Evolutionary conservation across 371 early-diverging fungal genomes (phyloP).

Genomic region (Mucor sp.): DNA sequence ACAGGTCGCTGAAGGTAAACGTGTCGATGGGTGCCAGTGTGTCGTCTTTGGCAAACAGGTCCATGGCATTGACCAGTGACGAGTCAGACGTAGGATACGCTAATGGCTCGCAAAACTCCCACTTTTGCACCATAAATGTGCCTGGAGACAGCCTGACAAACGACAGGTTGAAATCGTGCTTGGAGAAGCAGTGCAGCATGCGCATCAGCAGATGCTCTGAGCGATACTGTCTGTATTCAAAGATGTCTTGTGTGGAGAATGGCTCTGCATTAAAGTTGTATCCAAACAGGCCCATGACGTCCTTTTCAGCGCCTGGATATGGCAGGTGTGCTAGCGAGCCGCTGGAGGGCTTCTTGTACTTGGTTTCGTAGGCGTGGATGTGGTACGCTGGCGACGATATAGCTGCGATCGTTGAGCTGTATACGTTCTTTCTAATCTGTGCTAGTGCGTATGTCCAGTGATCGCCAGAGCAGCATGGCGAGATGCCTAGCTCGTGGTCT

Average conservation of each 20-base stretch:
- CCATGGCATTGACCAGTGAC: background rate
- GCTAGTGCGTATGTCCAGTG: slow-evolving; percentile 19
- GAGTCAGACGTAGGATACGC: background rate
- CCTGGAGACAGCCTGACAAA: slow-evolving; percentile 30
- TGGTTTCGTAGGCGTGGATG: background rate
- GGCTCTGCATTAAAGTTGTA: slow-evolving; percentile 14
- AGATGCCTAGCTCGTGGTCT: background rate
- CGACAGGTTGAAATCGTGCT: slow-evolving; percentile 5
- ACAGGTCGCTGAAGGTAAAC: slow-evolving; percentile 12
- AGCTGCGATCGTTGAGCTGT: background rate
- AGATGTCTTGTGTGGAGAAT: slow-evolving; percentile 3
- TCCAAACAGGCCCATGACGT: background rate
- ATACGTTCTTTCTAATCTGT: slow-evolving; percentile 8
- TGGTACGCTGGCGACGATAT: slow-evolving; percentile 4
- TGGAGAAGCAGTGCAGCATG: slow-evolving; percentile 14
- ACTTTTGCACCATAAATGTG: slow-evolving; percentile 34
- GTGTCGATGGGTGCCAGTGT: slow-evolving; percentile 11
- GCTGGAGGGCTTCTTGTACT: background rate
- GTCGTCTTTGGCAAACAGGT: background rate
- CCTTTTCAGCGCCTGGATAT: background rate
- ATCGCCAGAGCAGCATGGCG: slow-evolving; percentile 13
- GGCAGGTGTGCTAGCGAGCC: background rate
- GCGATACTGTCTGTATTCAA: slow-evolving; percentile 26
- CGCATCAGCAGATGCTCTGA: slow-evolving; percentile 37
- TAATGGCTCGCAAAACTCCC: slow-evolving; percentile 6